phyloP scores from a whole-genome alignment of 148 eudicot genomes.

The Heliamphora exappendiculata region DNA sequence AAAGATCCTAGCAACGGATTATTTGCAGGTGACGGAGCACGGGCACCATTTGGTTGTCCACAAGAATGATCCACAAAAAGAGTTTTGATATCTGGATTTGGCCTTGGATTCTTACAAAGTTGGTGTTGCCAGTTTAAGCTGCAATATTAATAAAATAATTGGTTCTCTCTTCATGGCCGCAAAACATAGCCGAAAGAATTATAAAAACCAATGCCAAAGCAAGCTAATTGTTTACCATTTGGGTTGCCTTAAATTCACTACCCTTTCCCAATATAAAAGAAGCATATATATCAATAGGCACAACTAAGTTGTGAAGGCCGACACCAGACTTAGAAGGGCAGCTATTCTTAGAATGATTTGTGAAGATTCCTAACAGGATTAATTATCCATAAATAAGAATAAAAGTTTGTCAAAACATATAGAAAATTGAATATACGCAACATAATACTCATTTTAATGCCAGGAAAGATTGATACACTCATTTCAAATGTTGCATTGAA shows the following conservation, averaged over 20 bases:
- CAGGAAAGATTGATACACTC: background rate
- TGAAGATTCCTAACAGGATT: background rate
- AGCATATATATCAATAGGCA: background rate
- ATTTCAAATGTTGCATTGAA: background rate
- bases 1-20: slow-evolving; percentile 48
- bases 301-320: background rate
- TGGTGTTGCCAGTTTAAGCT: slow-evolving; percentile 60
- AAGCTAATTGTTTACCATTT: background rate
- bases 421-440: background rate
- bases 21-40: slow-evolving; percentile 50
- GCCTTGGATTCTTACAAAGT: slow-evolving; percentile 50
- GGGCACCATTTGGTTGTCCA: slow-evolving; percentile 46
- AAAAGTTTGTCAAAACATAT: background rate
- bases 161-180: background rate
- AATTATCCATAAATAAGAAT: background rate
- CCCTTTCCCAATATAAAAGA: background rate
- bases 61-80: slow-evolving; percentile 52
- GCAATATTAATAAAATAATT: slow-evolving; percentile 10
- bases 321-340: background rate
- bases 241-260: background rate
- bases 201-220: background rate
- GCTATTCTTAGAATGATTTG: background rate
- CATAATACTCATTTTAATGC: background rate
- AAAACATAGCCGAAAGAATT: background rate
- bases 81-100: slow-evolving; percentile 51